These are phyloP conservation scores for Amniculicola lignicola DNA, from an alignment of 495 filamentous ascomycete genomes.

Conservation along the genomic window DNA sequence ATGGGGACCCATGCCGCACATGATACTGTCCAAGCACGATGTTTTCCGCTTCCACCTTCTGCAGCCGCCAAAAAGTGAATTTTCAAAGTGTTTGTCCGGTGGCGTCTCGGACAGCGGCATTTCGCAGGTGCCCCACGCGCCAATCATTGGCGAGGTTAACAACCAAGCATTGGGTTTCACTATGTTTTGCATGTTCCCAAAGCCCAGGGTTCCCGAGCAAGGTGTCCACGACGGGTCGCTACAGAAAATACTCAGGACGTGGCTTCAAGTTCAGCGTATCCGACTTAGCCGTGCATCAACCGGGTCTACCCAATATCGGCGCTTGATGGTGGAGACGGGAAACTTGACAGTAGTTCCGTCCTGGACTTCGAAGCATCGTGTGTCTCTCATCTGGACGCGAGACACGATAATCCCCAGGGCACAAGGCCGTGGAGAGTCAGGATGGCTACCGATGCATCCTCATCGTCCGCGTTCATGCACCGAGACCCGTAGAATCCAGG, in stretches of 20 bases:
- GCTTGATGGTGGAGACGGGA: not conserved
- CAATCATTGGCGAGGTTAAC: not conserved
- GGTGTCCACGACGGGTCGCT: no score
- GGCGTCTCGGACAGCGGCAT: slow-evolving; percentile 11
- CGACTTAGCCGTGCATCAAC: slow-evolving; percentile 5
- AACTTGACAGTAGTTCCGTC: slow-evolving; percentile 11
- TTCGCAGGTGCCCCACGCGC: not conserved
- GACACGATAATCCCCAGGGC: not conserved
- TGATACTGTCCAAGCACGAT: slow-evolving; percentile 18
- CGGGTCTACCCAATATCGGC: not conserved
- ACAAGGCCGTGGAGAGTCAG: not conserved
- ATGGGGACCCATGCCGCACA: not conserved
- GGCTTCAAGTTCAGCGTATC: not conserved
- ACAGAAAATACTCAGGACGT: slow-evolving; percentile 3
- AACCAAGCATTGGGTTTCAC: slow-evolving; percentile 18
- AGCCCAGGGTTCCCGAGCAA: no score
- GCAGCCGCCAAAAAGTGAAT: slow-evolving; percentile 2
- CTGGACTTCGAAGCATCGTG: slow-evolving; percentile 1
- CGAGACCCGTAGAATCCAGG: not conserved
- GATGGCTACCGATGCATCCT: slow-evolving; percentile 3
- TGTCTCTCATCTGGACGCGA: slow-evolving; percentile 15
- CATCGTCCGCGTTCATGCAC: slow-evolving; percentile 14
- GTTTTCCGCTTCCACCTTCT: slow-evolving; percentile 4
- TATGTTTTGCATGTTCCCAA: not conserved
- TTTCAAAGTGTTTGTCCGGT: no score